Evolutionary conservation across 345 rosid species (phyloP).

Genomic region (Acer yangbiense): DNA sequence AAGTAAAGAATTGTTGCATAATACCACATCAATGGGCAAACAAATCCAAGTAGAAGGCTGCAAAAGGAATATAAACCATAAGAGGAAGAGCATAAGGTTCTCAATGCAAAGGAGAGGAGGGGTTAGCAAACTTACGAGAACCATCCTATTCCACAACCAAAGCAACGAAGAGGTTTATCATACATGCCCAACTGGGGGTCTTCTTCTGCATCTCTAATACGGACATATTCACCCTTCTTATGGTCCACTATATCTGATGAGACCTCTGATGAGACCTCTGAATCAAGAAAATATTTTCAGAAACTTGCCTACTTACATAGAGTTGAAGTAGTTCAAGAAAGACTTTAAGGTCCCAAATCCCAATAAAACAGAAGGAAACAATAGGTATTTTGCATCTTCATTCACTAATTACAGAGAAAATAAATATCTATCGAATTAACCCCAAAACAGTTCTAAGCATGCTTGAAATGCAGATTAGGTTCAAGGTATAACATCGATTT

Average conservation of each 20-base stretch:
- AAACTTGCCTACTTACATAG: conserved; percentile 7
- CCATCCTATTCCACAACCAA: conserved; percentile 97
- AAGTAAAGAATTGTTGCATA: conserved; percentile 75
- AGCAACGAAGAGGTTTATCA: conserved; percentile 93
- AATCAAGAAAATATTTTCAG: conserved; percentile 21
- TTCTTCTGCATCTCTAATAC: conserved; percentile 49
- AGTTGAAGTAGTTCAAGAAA: neutral
- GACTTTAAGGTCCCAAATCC: neutral
- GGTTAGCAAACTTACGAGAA: conserved; percentile 57
- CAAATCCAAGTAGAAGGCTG: conserved; percentile 83
- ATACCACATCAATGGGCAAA: conserved; percentile 81
- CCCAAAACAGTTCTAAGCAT: neutral
- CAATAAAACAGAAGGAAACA: neutral
- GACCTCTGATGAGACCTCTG: conserved; percentile 40
- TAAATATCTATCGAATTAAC: neutral
- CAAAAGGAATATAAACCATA: conserved; percentile 19
- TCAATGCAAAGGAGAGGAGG: neutral
- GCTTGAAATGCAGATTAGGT: neutral
- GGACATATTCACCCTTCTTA: conserved; percentile 52
- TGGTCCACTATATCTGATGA: conserved; percentile 40
- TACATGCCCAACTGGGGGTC: conserved; percentile 56
- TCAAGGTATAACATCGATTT: neutral
- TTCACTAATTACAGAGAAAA: too few relatives aligned
- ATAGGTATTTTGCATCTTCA: neutral
- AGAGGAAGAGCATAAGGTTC: conserved; percentile 14